These are phyloP conservation scores for Boletus reticulatus DNA, from an alignment of 768 basidiomycete species.

Conservation along the genomic window DNA sequence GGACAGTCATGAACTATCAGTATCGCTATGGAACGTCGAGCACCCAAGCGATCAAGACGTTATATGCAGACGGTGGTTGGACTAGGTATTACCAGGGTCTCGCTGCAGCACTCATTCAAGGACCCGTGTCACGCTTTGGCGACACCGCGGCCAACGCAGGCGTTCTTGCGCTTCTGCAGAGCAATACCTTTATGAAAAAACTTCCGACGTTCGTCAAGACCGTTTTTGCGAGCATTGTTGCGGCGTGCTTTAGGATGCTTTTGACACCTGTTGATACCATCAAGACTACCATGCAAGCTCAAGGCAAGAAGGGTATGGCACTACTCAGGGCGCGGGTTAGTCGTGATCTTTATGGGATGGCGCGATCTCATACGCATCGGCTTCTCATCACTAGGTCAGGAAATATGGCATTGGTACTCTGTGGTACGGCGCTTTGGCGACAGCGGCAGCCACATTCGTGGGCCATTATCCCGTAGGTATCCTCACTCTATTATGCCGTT, in stretches of 20 bases:
- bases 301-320: conserved; percentile 66
- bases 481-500: not conserved
- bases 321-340: conserved; percentile 67
- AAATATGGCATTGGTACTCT: conserved; percentile 73
- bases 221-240: conserved; percentile 71
- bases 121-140: conserved; percentile 81
- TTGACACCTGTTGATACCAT: conserved; percentile 91
- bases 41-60: conserved; percentile 58
- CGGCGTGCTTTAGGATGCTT: conserved; percentile 86
- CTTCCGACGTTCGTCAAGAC: conserved; percentile 73
- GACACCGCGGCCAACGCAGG: conserved; percentile 96
- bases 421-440: conserved; percentile 92
- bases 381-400: conserved; percentile 47
- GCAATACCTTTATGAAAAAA: conserved; percentile 65
- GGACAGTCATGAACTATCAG: conserved; percentile 98
- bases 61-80: conserved; percentile 79
- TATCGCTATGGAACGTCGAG: conserved; percentile 84
- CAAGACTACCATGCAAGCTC: conserved; percentile 94
- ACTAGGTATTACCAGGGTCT: conserved; percentile 89
- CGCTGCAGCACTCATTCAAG: conserved; percentile 81
- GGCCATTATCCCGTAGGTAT: conserved; percentile 78
- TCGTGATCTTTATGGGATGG: not conserved
- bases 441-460: conserved; percentile 91
- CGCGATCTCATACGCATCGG: not conserved
- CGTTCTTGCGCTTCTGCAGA: conserved; percentile 80